Evolutionary conservation across 225 moss, liverwort and hornwort genomes (phyloP).

Genomic region (Asterella californica): DNA sequence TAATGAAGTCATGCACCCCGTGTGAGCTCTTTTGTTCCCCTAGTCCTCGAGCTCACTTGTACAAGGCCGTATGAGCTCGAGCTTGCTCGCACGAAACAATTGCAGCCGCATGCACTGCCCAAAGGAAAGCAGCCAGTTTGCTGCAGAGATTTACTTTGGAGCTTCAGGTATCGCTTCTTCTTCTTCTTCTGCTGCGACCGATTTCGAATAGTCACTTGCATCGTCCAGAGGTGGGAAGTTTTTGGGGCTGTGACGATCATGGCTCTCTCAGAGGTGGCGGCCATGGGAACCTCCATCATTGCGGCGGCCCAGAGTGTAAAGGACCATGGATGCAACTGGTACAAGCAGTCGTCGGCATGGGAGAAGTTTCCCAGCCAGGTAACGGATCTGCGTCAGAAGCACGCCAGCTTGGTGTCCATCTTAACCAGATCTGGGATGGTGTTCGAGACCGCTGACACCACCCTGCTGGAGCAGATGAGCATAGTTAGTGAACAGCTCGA

Average conservation of each 20-base stretch:
- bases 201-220: neutral
- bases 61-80: constrained; percentile 9
- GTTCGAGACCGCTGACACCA: constrained; percentile 19
- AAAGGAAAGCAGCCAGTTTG: constrained; percentile 14
- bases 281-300: constrained; percentile 17
- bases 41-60: neutral
- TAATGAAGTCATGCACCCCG: constrained; percentile 7
- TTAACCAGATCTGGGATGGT: constrained; percentile 22
- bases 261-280: constrained; percentile 23
- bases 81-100: neutral
- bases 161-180: neutral
- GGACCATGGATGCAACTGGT: constrained; percentile 8
- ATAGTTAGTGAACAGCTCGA: constrained; percentile 12
- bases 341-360: constrained; percentile 19
- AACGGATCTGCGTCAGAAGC: constrained; percentile 18
- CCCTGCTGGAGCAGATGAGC: constrained; percentile 17
- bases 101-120: no score
- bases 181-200: neutral
- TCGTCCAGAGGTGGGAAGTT: neutral
- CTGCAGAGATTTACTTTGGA: no score
- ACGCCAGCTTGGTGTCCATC: constrained; percentile 21
- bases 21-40: neutral
- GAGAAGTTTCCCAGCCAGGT: constrained; percentile 16
- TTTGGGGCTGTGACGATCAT: neutral
- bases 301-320: constrained; percentile 11